Base-by-base conservation (phyloP, 805 yeast genomes). In the Candida multigemmis region DNA sequence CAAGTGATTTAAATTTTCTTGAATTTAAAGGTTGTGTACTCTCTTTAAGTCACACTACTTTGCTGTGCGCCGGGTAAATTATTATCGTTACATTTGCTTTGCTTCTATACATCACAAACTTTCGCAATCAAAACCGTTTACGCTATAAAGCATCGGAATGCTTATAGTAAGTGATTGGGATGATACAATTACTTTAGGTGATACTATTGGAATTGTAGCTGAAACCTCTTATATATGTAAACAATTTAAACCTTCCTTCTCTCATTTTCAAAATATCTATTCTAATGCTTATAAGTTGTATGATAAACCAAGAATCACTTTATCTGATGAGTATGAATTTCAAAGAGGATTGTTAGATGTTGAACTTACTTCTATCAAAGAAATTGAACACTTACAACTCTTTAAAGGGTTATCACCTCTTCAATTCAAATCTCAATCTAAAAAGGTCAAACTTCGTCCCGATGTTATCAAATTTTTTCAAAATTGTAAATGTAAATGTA, bases 81-180 rank as follows among this genome's bases (percentile, higher is more conserved):
- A n/a, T n/a, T n/a, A n/a, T n/a, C n/a, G n/a, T n/a, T n/a, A n/a
- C n/a, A n/a, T n/a, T n/a, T n/a, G n/a, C n/a, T n/a, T n/a, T n/a
- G n/a, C n/a, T n/a, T n/a, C n/a, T n/a, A n/a, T n/a, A n/a, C n/a
- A n/a, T n/a, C n/a, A n/a, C n/a, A 10, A 7, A 18, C 19, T 8
- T 18, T 8, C 19, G 19, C 7, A 8, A 18, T 10, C 9, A 18
- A 8, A 18, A 18, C 19, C 9, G 19, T 18, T 8, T 18, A 8
- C 9, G 10, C 7, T 18, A 7, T 18, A 7, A 18, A 18, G 19
- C 19, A 18, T 8, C 9, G 10, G 24, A 13, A 13, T 10, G 16
- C 5, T 28, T 9, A 25, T 74, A 7, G 56, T 74, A 2, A 47
- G 68, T 3, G 85, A 77, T 37, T 77, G 80, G 76, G 85, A 77